Base-by-base conservation (phyloP, 2,329 filamentous ascomycete species). In the Cryphonectria radicalis region DNA sequence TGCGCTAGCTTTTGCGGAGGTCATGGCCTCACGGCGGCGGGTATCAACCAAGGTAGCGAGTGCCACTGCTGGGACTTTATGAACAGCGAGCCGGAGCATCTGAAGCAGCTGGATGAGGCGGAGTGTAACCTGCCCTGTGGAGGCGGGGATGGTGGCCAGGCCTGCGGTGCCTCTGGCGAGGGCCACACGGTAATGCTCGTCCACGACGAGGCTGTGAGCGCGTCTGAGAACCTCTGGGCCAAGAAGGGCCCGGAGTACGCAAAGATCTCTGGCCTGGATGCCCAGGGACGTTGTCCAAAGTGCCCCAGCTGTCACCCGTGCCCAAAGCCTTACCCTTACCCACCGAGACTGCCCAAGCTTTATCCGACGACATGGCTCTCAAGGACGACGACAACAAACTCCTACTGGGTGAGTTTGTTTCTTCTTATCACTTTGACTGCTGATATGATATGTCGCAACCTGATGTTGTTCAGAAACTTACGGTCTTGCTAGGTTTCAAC, bases 41-140 rank as follows among this genome's bases (percentile, higher is more conserved):
- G 63, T 11, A 28, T 65, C 43, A 10, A 3, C 25, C 17, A 65
- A 4, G 42, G 63, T 13, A 28, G 42, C 42, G 25, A 46, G 43
- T 65, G 63, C 43, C 63, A 53, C 25, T 65, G 63, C 63, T 65
- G 63, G 63, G 63, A 65, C 7, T 53, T 22, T 35, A 65, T 65
- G 63, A 65, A 19, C 43, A 17, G 13, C 19, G 28, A 0, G 28
- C 63, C 28, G 11, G 28, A 11, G 7, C 13, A 35, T 1, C 25
- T 65, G 43, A n/a, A 3, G 13, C 63, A 50, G 43, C 25, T 46
- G 7, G 25, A 53, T 43, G 63, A 65, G 28, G 2, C 19, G n/a
- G 14, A 28, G 11, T 65, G 63, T 11, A 64, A 64, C 62, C 37
- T 64, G 40, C 32, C 40, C 1, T 64, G 62, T 25, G 14, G 40